phyloP scores from a whole-genome alignment of 2,329 filamentous ascomycete species.

The Trichothecium roseum region DNA sequence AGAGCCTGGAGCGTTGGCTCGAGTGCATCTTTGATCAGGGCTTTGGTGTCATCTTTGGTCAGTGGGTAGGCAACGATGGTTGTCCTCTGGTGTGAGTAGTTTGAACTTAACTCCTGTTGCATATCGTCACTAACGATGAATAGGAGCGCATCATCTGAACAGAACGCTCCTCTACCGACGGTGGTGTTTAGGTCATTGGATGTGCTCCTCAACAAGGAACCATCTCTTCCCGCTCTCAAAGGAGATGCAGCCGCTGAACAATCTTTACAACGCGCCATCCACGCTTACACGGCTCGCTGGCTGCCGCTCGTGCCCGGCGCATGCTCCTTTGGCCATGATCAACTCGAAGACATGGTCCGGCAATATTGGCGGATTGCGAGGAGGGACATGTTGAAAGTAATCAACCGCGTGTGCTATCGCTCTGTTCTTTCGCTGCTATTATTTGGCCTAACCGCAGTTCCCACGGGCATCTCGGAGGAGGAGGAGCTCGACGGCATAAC shows the following conservation, averaged over 20 bases:
- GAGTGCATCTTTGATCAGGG: background rate
- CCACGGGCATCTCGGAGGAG: constrained; percentile 5
- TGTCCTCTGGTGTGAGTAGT: constrained; percentile 1
- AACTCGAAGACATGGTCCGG: constrained; percentile 1
- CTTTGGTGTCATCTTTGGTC: constrained; percentile 1
- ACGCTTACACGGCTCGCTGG: constrained; percentile 3
- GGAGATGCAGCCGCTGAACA: background rate
- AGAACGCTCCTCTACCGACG: too few relatives aligned
- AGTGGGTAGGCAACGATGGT: background rate
- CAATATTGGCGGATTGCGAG: constrained; percentile 6
- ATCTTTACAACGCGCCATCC: constrained; percentile 1
- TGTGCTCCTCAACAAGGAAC: too few relatives aligned
- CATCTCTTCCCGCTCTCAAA: too few relatives aligned
- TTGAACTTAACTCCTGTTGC: background rate
- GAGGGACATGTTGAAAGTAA: constrained; percentile 8
- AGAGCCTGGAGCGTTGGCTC: background rate
- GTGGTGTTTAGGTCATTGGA: too few relatives aligned
- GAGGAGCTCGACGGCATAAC: constrained; percentile 6
- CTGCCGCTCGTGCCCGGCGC: background rate
- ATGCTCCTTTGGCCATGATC: background rate
- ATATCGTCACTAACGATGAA: too few relatives aligned
- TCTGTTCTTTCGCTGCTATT: constrained; percentile 7
- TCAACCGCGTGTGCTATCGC: constrained; percentile 6
- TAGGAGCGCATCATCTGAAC: too few relatives aligned
- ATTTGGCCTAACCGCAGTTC: constrained; percentile 6